Conservation (phyloP, 2,329 filamentous ascomycete genomes). For the Pseudovirgaria hyperparasitica region DNA sequence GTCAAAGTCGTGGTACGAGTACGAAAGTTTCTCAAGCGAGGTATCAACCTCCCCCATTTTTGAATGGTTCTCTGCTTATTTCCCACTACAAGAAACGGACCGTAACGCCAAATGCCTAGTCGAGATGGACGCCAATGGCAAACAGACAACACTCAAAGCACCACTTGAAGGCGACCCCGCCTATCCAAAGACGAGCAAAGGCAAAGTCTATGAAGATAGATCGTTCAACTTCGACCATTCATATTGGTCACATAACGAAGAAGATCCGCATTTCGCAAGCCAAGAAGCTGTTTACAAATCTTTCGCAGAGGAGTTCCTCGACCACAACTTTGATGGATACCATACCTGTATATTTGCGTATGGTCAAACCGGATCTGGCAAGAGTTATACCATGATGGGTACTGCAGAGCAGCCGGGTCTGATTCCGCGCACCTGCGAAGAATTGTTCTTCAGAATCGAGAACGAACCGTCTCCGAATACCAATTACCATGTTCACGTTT, state of each 20-base stretch:
- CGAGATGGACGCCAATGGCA: constrained; percentile 76
- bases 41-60: constrained; percentile 16
- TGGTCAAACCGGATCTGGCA: constrained; percentile 92
- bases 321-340: constrained; percentile 99
- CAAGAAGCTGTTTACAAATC: constrained; percentile 92
- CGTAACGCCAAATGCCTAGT: constrained; percentile 75
- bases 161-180: constrained; percentile 42
- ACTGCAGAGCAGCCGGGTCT: constrained; percentile 71
- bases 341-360: constrained; percentile 99
- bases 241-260: constrained; percentile 83
- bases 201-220: constrained; percentile 75
- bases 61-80: constrained; percentile 11
- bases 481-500: constrained; percentile 93
- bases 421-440: constrained; percentile 90
- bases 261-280: constrained; percentile 74
- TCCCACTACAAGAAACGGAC: constrained; percentile 78
- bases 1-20: constrained; percentile 40
- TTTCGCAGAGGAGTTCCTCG: constrained; percentile 89
- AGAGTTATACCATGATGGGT: constrained; percentile 98
- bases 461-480: constrained; percentile 76
- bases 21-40: constrained; percentile 34
- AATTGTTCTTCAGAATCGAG: constrained; percentile 88
- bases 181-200: constrained; percentile 46
- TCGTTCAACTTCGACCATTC: constrained; percentile 94
- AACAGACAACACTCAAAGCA: constrained; percentile 68